A percentile compares a stretch with the other conserved stretches of the same genome.
phyloP scores from a whole-genome alignment of 345 rosid species.

The Streptanthus diversifolius region DNA sequence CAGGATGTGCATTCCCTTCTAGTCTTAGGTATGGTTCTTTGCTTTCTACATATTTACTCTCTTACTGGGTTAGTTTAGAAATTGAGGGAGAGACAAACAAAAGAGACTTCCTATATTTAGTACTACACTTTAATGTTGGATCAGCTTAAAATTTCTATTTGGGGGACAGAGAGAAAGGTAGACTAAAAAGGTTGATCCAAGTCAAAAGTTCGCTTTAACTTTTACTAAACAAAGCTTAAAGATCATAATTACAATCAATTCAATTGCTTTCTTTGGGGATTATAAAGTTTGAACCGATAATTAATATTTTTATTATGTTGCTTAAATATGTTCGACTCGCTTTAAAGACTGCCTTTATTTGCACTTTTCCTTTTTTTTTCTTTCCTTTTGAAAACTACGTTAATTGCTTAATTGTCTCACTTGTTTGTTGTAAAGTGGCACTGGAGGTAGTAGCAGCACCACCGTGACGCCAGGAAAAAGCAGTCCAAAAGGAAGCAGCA shows the following conservation, averaged over 20 bases:
- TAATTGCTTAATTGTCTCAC: background rate
- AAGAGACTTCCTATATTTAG: background rate
- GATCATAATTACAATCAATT: slow-evolving; percentile 1
- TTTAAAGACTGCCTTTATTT: background rate
- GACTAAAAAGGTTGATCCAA: slow-evolving; percentile 2
- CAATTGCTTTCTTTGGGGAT: background rate
- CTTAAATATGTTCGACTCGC: background rate
- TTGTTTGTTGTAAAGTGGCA: slow-evolving; percentile 15
- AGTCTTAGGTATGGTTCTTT: slow-evolving; percentile 36
- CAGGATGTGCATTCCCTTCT: slow-evolving; percentile 42
- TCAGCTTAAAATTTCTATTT: slow-evolving; percentile 1
- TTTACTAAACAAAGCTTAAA: background rate
- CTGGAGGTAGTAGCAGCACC: slow-evolving; percentile 22
- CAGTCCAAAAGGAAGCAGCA: slow-evolving; percentile 29
- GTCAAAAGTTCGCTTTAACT: background rate
- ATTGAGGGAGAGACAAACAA: background rate
- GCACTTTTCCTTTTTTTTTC: background rate
- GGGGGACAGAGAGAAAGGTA: background rate
- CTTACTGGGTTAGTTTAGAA: background rate
- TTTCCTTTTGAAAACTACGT: background rate
- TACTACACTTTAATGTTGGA: background rate
- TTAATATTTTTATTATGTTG: background rate
- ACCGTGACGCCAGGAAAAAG: slow-evolving; percentile 30
- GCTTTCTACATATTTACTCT: background rate
- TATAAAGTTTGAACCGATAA: slow-evolving; percentile 8